Evolutionary conservation across 495 filamentous ascomycete species (phyloP).

Genomic region (Amphirosellinia nigrospora): DNA sequence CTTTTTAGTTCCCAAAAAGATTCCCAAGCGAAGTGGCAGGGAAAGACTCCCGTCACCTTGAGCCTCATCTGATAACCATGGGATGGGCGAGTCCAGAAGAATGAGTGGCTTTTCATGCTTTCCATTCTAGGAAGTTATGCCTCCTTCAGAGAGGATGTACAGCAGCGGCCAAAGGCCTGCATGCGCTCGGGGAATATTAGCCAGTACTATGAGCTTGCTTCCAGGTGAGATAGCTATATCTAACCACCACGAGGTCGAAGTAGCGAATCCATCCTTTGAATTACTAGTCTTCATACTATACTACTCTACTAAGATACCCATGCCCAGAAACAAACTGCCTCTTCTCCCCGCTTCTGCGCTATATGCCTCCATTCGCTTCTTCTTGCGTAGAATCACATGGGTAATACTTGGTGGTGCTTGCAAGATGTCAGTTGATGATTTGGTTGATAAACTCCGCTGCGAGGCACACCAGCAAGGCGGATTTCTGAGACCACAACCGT

Average conservation of each 20-base stretch:
- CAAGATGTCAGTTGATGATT: slow-evolving; percentile 7
- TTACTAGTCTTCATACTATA: not conserved
- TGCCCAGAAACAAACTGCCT: slow-evolving; percentile 1
- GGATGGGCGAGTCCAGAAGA: slow-evolving; percentile 13
- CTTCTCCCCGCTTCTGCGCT: not conserved
- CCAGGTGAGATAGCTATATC: not conserved
- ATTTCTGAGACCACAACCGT: slow-evolving; percentile 7
- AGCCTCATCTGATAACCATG: slow-evolving; percentile 19
- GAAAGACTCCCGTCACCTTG: slow-evolving; percentile 16
- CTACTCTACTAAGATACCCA: not conserved
- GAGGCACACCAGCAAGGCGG: slow-evolving; percentile 18
- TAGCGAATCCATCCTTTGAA: not conserved
- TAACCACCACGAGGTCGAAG: too few species aligned
- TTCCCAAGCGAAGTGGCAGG: slow-evolving; percentile 8
- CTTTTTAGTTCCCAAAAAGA: slow-evolving; percentile 19
- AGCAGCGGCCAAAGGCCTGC: not conserved
- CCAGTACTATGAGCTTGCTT: slow-evolving; percentile 8
- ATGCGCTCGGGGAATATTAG: slow-evolving; percentile 14
- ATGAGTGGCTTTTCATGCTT: not conserved
- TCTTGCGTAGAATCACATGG: slow-evolving; percentile 8
- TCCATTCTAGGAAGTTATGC: slow-evolving; percentile 23
- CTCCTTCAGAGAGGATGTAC: not conserved
- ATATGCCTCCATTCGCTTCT: not conserved
- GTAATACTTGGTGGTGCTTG: not conserved
- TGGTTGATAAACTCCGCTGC: slow-evolving; percentile 2